Evolutionary conservation across 2,329 filamentous ascomycete species (phyloP), one percentile per base, ranked within the genome.

Genomic region (Aureobasidium musti): DNA sequence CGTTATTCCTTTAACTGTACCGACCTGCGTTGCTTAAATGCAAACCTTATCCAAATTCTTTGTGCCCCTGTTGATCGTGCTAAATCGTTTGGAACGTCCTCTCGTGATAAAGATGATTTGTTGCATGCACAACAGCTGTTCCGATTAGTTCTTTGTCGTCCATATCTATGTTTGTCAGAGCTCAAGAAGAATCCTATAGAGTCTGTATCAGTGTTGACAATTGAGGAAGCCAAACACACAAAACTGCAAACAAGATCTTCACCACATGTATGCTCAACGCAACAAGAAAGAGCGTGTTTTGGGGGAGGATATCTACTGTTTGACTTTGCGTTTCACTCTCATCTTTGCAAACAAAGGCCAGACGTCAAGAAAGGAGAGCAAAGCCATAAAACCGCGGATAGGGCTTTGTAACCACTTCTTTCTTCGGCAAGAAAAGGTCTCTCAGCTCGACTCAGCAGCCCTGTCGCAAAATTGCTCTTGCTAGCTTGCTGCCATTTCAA

Each of bases 1-100:
- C 59, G 59, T 63, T 63, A 39, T 19, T 41, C 33, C 43, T 63
- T 39, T 28, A 50, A 5, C 21, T 30, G 39, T 63, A 45, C 33
- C 21, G 33, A 63, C 59, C 57, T 61, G 57, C 57, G 57, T 37
- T 63, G 45, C 59, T 63, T 63, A 13, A 52, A 17, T 26, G n/a
- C 30, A 41, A 52, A 63, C 39, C 35, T 45, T 39, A 63, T 3
- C 3, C 26, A 63, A 28, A 8, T 28, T 30, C 28, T 37, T 28
- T 26, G 26, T 49, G 33, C 28, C 43, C 43, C 21, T 61, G 41
- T 49, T 61, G 54, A 59, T 59, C 37, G 26, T 45, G 54, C 17
- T 17, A n/a, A n/a, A 59, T 45, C 17, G 54, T 37, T 59, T 30
- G 54, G 39, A 59, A 59, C 54, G 39, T 59, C 26, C 21, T 59